A percentile compares a stretch with the other conserved stretches of the same genome.
phyloP scores from a whole-genome alignment of 768 basidiomycete species.

The Amanita inopinata region DNA sequence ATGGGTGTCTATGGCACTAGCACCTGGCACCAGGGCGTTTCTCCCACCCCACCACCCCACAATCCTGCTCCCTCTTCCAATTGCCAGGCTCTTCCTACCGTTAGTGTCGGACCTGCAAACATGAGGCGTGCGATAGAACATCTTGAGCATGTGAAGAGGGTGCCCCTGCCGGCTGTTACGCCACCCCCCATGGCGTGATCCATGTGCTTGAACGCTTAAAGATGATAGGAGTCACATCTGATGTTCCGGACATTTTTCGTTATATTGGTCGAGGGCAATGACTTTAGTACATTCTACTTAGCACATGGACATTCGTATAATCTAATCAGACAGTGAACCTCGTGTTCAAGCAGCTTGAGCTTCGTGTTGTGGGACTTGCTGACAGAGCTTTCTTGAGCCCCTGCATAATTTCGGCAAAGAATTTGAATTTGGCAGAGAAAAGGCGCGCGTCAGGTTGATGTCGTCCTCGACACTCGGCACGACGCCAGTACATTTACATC shows the following conservation, averaged over 20 bases:
- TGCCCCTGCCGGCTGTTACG: constrained; percentile 8
- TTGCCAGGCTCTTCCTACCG: constrained; percentile 38
- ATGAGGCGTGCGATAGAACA: constrained; percentile 11
- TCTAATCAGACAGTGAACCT: too few species aligned
- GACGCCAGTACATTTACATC: constrained; percentile 64
- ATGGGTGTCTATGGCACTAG: constrained; percentile 70
- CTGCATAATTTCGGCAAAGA: too few species aligned
- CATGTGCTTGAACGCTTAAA: too few species aligned
- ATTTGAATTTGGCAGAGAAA: too few species aligned
- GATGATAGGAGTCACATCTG: too few species aligned
- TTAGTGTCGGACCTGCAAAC: constrained; percentile 20
- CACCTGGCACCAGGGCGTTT: constrained; percentile 57
- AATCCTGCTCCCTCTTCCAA: constrained; percentile 52
- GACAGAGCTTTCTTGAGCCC: background rate
- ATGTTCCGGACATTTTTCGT: too few species aligned
- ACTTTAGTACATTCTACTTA: too few species aligned
- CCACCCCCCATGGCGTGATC: background rate
- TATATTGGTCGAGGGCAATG: too few species aligned
- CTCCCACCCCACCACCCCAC: constrained; percentile 48
- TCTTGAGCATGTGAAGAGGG: constrained; percentile 11
- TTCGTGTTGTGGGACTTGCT: background rate
- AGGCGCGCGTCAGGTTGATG: constrained; percentile 3
- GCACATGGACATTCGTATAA: too few species aligned
- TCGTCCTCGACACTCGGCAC: constrained; percentile 4
- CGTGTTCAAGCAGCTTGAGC: background rate